These are phyloP conservation scores for Telfairia occidentalis DNA, from an alignment of 331 rosid genomes.

Conservation along the genomic window DNA sequence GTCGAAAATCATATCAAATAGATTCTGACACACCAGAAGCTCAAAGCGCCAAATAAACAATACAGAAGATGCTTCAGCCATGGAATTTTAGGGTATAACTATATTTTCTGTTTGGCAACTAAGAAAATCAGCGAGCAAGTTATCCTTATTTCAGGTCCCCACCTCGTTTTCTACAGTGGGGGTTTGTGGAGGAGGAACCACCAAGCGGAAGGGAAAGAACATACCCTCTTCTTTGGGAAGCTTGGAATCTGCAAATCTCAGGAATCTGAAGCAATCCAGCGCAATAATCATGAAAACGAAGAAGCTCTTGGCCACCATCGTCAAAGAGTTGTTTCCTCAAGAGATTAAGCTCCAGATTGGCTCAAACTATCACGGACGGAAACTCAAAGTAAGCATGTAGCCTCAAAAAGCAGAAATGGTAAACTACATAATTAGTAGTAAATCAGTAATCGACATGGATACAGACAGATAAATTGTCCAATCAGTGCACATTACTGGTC, in stretches of 20 bases:
- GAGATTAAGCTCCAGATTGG: neutral
- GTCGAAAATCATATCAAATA: neutral
- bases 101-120: neutral
- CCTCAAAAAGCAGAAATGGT: neutral
- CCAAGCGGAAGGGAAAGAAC: neutral
- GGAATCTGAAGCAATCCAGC: constrained; percentile 27
- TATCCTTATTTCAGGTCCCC: neutral
- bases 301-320: constrained; percentile 27
- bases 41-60: neutral
- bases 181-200: neutral
- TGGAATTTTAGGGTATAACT: neutral
- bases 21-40: neutral
- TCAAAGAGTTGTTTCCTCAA: neutral
- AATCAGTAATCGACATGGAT: neutral
- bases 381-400: neutral
- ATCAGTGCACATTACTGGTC: neutral
- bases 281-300: constrained; percentile 28
- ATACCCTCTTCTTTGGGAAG: constrained; percentile 56
- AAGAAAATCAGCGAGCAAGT: neutral
- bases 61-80: neutral
- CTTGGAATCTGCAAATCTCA: constrained; percentile 35
- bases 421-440: neutral
- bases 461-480: neutral
- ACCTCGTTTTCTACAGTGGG: neutral
- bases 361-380: neutral